These are phyloP conservation scores for Melanogaster broomeanus DNA, from an alignment of 768 basidiomycete species.

Conservation along the genomic window DNA sequence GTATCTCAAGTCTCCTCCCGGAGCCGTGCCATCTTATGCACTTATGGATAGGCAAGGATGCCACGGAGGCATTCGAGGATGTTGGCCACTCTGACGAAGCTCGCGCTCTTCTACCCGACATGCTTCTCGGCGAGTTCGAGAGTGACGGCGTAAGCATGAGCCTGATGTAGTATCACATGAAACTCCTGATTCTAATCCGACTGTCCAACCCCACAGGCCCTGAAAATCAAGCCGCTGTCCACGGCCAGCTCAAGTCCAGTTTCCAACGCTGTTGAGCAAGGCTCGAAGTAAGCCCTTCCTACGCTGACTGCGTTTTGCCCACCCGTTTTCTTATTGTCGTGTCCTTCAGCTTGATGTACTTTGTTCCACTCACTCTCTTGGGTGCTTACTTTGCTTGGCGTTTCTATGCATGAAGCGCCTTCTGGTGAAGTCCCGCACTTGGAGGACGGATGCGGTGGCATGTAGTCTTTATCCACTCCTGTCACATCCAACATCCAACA, in stretches of 20 bases:
- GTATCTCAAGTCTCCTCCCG: conserved; percentile 34
- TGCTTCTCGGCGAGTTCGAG: conserved; percentile 85
- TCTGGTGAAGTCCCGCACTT: background rate
- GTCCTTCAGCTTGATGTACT: conserved; percentile 68
- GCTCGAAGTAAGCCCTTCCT: conserved; percentile 58
- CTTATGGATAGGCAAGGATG: conserved; percentile 73
- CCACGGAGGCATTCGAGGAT: conserved; percentile 98
- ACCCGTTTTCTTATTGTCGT: conserved; percentile 10
- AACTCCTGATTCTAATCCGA: conserved; percentile 1
- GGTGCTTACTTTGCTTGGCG: conserved; percentile 90
- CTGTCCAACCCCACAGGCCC: conserved; percentile 35
- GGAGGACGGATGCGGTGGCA: background rate
- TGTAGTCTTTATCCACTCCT: no score
- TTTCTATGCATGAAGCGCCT: conserved; percentile 48
- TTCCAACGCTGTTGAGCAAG: conserved; percentile 55
- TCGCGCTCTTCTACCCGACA: conserved; percentile 73
- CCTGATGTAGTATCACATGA: background rate
- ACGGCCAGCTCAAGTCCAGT: conserved; percentile 42
- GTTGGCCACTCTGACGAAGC: conserved; percentile 99
- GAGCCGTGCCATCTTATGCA: background rate
- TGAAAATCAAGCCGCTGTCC: conserved; percentile 56
- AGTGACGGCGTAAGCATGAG: conserved; percentile 54
- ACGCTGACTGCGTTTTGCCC: background rate
- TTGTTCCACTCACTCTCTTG: conserved; percentile 75
- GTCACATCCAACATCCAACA: background rate